Base-by-base conservation (phyloP, 257 asterid species). In the Datura wrightii region DNA sequence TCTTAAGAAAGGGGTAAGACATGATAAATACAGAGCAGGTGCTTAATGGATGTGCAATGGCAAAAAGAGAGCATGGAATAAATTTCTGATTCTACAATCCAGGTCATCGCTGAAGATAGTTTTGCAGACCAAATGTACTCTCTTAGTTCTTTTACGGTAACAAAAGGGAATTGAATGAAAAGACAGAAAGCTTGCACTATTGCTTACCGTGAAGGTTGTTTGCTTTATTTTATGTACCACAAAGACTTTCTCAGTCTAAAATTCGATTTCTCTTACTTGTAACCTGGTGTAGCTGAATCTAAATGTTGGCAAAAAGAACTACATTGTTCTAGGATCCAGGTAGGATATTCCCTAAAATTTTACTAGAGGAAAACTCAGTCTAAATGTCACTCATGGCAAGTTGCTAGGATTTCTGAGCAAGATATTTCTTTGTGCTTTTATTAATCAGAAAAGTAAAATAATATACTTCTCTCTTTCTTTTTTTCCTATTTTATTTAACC, bases 311-410 rank as follows among this genome's bases (percentile, higher is more conserved):
- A 34, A 16, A 16, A 67, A 39, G 31, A 69, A 39, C 36, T 66
- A 39, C 31, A 39, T 69, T 67, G 13, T 39, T 39, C 7, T 15
- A 14, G 78, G 14, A 39, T 39, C 52, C 24, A 15, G 78, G 15
- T 67, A 39, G 78, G 52, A 69, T 69, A 69, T 69, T 39, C 78
- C 78, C 78, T 15, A 69, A 67, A 39, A 13, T 48, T 48, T 31
- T 14, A 19, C 80, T 74, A 46, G 59, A 46, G 80, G 59, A 46
- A 74, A 7, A 48, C 48, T 74, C 42, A 10, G 7, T 46, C 46
- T 46, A 71, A 1, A 72, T 46, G 41, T 74, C 80, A 74, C 24
- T 48, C 80, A 48, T 24, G 59, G 55, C 80, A 72, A 46, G 80
- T 46, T 5, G 41, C 80, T 19, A 46, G 59, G 59, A 72, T 19